Conservation (phyloP, 176 grass and related monocot species). For the Triticum timopheevii region DNA sequence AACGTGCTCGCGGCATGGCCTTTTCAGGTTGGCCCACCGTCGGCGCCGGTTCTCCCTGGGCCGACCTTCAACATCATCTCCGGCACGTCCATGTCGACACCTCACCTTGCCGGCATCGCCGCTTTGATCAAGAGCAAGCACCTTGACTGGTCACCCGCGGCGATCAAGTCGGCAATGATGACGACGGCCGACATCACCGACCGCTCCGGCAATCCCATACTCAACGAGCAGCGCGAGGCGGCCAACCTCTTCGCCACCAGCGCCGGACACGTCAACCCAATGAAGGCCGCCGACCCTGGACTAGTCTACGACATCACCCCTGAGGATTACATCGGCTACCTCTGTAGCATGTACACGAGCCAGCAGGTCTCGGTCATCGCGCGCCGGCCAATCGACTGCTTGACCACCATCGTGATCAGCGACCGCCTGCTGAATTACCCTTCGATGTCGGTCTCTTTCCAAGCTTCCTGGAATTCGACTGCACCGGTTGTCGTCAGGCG, state of each 20-base stretch:
- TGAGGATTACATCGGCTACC: neutral
- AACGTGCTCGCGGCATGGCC: neutral
- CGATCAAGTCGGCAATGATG: conserved; percentile 79
- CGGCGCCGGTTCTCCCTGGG: neutral
- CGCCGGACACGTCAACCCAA: neutral
- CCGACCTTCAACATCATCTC: neutral
- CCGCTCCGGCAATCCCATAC: neutral
- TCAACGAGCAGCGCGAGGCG: neutral
- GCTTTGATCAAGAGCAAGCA: neutral
- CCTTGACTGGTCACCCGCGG: conserved; percentile 54
- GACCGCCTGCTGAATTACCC: neutral
- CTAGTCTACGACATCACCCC: neutral
- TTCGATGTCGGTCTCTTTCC: neutral
- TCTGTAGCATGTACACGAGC: neutral
- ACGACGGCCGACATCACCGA: conserved; percentile 49
- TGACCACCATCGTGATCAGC: neutral
- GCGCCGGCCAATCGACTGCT: neutral
- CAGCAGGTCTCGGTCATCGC: neutral
- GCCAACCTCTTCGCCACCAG: neutral
- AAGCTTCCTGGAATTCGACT: neutral
- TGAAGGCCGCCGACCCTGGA: neutral
- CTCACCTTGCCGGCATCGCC: neutral
- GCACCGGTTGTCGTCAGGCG: neutral
- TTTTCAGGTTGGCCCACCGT: neutral
- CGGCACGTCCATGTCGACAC: neutral